Percentiles rank a stretch among this genome's conserved stretches.
These are phyloP conservation scores for Dendrocalamus latiflorus DNA, from an alignment of 202 grass and related monocot genomes.

Conservation along the genomic window DNA sequence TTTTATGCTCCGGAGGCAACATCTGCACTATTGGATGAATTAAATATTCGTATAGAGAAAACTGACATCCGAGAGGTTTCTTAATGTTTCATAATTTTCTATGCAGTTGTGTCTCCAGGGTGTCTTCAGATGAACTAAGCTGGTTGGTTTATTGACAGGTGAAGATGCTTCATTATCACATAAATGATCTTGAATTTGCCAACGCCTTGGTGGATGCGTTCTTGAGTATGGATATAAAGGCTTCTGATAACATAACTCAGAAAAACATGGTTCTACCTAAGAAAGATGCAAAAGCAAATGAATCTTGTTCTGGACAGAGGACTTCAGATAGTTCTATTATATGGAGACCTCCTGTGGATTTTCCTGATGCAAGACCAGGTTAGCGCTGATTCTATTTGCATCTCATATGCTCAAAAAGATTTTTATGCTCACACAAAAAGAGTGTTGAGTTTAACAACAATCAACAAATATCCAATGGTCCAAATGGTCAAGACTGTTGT, in stretches of 20 bases:
- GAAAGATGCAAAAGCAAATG: constrained; percentile 30
- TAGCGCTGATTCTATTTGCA: constrained; percentile 16
- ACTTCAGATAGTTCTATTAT: constrained; percentile 44
- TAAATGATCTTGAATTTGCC: constrained; percentile 91
- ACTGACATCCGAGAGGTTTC: constrained; percentile 67
- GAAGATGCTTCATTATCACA: constrained; percentile 72
- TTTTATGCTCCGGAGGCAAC: constrained; percentile 88
- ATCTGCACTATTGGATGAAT: constrained; percentile 65
- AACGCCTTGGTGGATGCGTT: constrained; percentile 68
- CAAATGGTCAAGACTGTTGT: neutral
- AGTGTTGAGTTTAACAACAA: neutral
- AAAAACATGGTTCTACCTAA: constrained; percentile 13
- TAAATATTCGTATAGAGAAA: constrained; percentile 60
- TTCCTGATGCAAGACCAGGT: constrained; percentile 83
- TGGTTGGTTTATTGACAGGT: constrained; percentile 46
- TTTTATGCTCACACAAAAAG: neutral
- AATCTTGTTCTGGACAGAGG: constrained; percentile 26
- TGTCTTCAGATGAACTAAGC: constrained; percentile 20
- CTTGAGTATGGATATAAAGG: constrained; percentile 57
- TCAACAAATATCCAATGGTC: neutral
- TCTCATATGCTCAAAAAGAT: neutral
- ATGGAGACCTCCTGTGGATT: constrained; percentile 50
- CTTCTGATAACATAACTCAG: constrained; percentile 26
- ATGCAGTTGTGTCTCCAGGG: neutral
- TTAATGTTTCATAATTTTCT: constrained; percentile 22